Base-by-base conservation (phyloP, 225 moss, liverwort and hornwort genomes). In the Thuidium tamariscinum region DNA sequence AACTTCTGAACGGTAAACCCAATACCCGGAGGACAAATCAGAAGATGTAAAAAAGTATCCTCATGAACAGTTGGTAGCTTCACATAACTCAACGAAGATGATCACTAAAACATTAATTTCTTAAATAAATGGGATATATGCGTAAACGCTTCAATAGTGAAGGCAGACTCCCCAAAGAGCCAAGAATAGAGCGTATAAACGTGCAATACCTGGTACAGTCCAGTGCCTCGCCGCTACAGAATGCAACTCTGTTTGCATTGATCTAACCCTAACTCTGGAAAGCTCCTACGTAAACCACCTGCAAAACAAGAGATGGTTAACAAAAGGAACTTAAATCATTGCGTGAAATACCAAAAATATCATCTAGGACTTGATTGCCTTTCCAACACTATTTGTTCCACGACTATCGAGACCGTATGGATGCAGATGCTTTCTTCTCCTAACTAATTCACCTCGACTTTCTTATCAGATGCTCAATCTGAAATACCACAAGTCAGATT, bases 171-270 rank as follows among this genome's bases (percentile, higher is more conserved):
- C 22, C 76, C 73, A 74, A 64, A 68, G 16, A 73, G 27, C 72
- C 25, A 48, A 41, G 37, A 80, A 70, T 26, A 81, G 63, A 69
- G 79, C 76, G 54, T 37, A 39, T 32, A 39, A 72, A 30, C 22
- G 37, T 51, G 83, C 54, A 67, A 59, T 92, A 92, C 92, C 92
- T 84, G 90, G 87, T 81, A 90, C 78, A 90, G 78, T 90, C 79
- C 74, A 84, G 84, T 77, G 90, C 79, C 79, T 65, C 77, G 86
- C 84, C 48, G 87, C 42, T 56, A 77, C 79, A 86, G 67, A 84
- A 77, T 68, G 84, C 67, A 77, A 56, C 56, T 83, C 56, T 66
- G 82, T 78, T 88, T 65, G 86, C 88, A 86, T 86, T 74, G 63
- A 87, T 82, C 90, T 90, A 86, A 66, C n/a, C 68, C 92, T 90